These are phyloP conservation scores for Leccinum subtestaceum DNA, from an alignment of 768 basidiomycete species.

Conservation along the genomic window DNA sequence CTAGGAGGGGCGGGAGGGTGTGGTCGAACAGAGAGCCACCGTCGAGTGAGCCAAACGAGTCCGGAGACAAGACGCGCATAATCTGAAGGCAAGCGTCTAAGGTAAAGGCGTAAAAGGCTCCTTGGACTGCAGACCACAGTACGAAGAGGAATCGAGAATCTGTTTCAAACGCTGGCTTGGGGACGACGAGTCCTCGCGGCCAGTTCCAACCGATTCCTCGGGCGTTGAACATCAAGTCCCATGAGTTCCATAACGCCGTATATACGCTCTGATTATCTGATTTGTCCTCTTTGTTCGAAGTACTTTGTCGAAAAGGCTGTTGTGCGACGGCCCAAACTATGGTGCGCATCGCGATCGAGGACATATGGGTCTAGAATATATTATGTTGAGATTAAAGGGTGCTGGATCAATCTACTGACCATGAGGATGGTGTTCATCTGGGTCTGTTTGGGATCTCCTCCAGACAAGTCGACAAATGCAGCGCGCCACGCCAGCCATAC, in stretches of 20 bases:
- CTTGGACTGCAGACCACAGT: not conserved
- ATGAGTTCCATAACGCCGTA: slow-evolving; percentile 25
- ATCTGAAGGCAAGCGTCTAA: slow-evolving; percentile 17
- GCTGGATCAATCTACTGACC: slow-evolving; percentile 13
- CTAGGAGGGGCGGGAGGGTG: slow-evolving; percentile 32
- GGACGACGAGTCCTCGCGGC: slow-evolving; percentile 18
- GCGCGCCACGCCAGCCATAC: slow-evolving; percentile 45
- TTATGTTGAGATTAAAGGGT: not conserved
- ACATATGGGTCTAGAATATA: slow-evolving; percentile 13
- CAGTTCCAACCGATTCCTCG: slow-evolving; percentile 32
- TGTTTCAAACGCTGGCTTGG: slow-evolving; percentile 7
- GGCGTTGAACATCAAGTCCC: slow-evolving; percentile 25
- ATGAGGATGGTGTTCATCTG: slow-evolving; percentile 18
- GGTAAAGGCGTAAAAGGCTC: slow-evolving; percentile 7
- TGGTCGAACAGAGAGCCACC: slow-evolving; percentile 38
- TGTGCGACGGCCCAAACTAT: slow-evolving; percentile 20
- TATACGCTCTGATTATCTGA: slow-evolving; percentile 3
- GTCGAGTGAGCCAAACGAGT: slow-evolving; percentile 32
- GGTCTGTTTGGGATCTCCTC: slow-evolving; percentile 9
- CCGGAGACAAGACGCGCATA: slow-evolving; percentile 34
- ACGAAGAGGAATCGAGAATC: slow-evolving; percentile 18
- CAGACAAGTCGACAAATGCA: slow-evolving; percentile 22
- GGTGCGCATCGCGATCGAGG: slow-evolving; percentile 13
- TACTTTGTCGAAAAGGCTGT: slow-evolving; percentile 8
- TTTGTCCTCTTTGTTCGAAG: not conserved